Evolutionary conservation across 768 basidiomycete species (phyloP), one percentile per base, ranked within the genome.

Genomic region (Tephrocybe sp.): DNA sequence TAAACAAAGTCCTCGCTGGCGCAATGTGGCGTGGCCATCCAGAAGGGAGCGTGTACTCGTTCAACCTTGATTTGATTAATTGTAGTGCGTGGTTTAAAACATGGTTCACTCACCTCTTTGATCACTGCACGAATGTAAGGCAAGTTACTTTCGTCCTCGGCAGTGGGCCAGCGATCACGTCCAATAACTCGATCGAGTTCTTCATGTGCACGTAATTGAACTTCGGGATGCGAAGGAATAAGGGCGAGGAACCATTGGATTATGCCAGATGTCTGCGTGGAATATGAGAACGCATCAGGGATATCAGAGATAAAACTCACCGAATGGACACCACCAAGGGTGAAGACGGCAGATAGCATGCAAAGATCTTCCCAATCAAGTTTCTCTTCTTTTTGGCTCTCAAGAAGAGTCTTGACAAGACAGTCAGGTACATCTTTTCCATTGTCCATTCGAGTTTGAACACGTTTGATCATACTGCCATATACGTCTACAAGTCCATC

Each of bases 341-440:
- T 72, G 54, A 75, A 75, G 1, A 66, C 71, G 2, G 69, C 58
- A 21, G 68, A 65, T 5, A 77, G 60, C 23, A 75, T 70, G 8
- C 61, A 43, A 58, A 75, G 67, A 55, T 77, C 76, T 10, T 68
- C 38, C 49, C 64, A 58, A 50, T 70, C 69, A 8, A 76, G 61
- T 26, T 65, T 48, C 38, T 74, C 72, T 45, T 70, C 56, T 12
- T 68, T 61, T 48, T 57, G 60, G 24, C 52, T 48, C n/a, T 65
- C 42, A 0, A 77, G 51, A 24, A 75, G 53, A 3, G 65, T 68
- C 50, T 74, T 76, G 0, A 66, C 73, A 10, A 77, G 57, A 49
- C 76, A 77, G 45, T 77, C 70, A 4, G 74, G 71, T 8, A 76
- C 66, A 14, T 65, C 40, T 10, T 71, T 70, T 6, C 72, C 72